Percentiles rank a stretch among this genome's conserved stretches.
Conservation (phyloP, 2,329 filamentous ascomycete genomes). For the Cryphonectria japonica region DNA sequence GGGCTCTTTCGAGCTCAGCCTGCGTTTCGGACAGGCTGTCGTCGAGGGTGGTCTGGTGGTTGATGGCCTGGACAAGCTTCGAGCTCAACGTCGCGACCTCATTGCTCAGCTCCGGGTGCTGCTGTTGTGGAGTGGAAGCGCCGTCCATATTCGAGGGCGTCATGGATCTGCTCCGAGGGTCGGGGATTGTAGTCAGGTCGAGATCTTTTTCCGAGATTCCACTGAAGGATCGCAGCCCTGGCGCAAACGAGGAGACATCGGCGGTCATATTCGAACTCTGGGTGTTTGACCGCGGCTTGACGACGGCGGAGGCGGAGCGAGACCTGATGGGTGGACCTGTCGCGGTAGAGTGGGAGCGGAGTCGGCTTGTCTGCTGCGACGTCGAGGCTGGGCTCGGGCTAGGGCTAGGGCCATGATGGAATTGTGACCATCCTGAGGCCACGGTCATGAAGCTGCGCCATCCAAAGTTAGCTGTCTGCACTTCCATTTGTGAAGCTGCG, state of each 20-base stretch:
- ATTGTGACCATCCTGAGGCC: conserved; percentile 53
- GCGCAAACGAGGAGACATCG: conserved; percentile 32
- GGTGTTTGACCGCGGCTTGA: conserved; percentile 45
- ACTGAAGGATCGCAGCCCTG: conserved; percentile 36
- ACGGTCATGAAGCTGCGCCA: conserved; percentile 56
- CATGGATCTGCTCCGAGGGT: conserved; percentile 60
- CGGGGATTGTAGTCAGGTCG: conserved; percentile 71
- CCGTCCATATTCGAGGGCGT: conserved; percentile 47
- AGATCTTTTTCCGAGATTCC: conserved; percentile 55
- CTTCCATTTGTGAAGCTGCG: conserved; percentile 22
- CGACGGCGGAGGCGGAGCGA: conserved; percentile 43
- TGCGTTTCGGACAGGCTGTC: conserved; percentile 82
- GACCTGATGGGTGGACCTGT: conserved; percentile 45
- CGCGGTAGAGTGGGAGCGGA: conserved; percentile 58
- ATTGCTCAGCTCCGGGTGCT: conserved; percentile 61
- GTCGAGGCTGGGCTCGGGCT: conserved; percentile 38
- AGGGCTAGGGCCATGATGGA: conserved; percentile 41
- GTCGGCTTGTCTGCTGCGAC: conserved; percentile 48
- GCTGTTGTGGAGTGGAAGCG: conserved; percentile 40
- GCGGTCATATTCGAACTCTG: conserved; percentile 45
- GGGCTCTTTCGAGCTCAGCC: conserved; percentile 78
- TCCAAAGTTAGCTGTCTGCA: conserved; percentile 24
- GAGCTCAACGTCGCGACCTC: conserved; percentile 92
- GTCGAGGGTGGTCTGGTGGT: conserved; percentile 90
- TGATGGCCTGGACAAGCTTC: conserved; percentile 96